These are phyloP conservation scores for Metroxylon sagu DNA, from an alignment of 176 grass and related monocot species.

Conservation along the genomic window DNA sequence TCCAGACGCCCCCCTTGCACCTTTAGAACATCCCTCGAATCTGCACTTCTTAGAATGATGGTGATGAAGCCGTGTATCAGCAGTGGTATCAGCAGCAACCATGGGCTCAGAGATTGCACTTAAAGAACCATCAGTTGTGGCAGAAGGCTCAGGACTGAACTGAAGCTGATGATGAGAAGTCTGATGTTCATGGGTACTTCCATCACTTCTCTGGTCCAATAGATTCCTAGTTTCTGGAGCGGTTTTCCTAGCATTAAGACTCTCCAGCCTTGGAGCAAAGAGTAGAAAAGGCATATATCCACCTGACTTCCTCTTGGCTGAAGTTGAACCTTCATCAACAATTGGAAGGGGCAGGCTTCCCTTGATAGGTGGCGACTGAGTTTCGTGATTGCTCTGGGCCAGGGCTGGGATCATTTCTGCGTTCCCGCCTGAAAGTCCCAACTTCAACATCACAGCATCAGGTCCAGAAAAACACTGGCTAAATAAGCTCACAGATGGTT, in stretches of 20 bases:
- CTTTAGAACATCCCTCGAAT: constrained; percentile 65
- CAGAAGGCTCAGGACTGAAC: constrained; percentile 34
- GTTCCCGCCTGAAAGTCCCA: constrained; percentile 14
- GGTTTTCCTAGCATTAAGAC: neutral
- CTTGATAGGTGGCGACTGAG: neutral
- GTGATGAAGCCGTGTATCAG: constrained; percentile 8
- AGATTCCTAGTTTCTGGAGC: neutral
- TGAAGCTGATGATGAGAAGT: constrained; percentile 11
- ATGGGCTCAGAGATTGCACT: constrained; percentile 28
- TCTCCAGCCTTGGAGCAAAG: constrained; percentile 19
- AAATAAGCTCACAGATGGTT: neutral
- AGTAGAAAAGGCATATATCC: constrained; percentile 42
- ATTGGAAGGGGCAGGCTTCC: constrained; percentile 28
- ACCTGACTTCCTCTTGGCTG: constrained; percentile 46
- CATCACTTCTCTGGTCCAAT: neutral
- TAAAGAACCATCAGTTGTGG: constrained; percentile 30
- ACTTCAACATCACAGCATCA: constrained; percentile 4
- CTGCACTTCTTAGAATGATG: constrained; percentile 63
- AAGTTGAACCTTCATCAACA: constrained; percentile 57
- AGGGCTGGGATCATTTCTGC: neutral
- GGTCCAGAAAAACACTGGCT: neutral
- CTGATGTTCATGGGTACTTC: neutral
- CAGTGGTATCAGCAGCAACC: neutral
- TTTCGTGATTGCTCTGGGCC: neutral
- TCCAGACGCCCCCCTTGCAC: constrained; percentile 50